A percentile compares a stretch with the other conserved stretches of the same genome.
Evolutionary conservation across 164 flowering plant genomes (phyloP).

Genomic region (Vitis rupestris): DNA sequence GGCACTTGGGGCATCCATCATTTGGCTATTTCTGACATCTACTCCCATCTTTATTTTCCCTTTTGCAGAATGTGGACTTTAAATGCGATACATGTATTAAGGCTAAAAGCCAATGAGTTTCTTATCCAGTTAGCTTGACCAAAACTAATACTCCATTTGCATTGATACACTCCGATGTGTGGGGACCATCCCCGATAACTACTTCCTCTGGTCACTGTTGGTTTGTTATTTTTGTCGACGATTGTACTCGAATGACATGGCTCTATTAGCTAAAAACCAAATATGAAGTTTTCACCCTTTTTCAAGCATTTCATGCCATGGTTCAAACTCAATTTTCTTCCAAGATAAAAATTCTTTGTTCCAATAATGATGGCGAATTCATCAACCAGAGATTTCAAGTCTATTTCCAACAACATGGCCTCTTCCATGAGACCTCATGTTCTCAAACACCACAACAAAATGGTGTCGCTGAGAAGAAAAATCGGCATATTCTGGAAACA

Average conservation of each 20-base stretch:
- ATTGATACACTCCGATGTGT: slow-evolving; percentile 8
- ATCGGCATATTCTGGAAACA: too few species aligned
- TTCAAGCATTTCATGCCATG: too few species aligned
- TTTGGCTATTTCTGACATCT: slow-evolving; percentile 6
- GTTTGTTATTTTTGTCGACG: slow-evolving; percentile 9
- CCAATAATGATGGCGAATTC: too few species aligned
- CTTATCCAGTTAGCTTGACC: slow-evolving; percentile 10
- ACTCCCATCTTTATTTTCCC: slow-evolving; percentile 9
- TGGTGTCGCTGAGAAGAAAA: too few species aligned
- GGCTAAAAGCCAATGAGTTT: slow-evolving; percentile 10
- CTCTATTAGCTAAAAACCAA: too few species aligned
- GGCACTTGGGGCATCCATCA: slow-evolving; percentile 4
- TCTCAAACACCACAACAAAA: too few species aligned
- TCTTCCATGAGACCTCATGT: too few species aligned
- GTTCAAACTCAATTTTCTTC: too few species aligned
- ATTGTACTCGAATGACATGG: not conserved
- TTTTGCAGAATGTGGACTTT: slow-evolving; percentile 5
- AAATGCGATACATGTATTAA: slow-evolving; percentile 6
- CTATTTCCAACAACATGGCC: too few species aligned
- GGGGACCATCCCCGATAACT: slow-evolving; percentile 1
- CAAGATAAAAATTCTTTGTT: too few species aligned
- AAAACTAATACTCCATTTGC: slow-evolving; percentile 7
- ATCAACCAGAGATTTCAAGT: too few species aligned
- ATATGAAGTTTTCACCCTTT: too few species aligned
- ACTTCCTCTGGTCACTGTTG: slow-evolving; percentile 6